These are phyloP conservation scores for Fistulifera pelliculosa DNA, from an alignment of 108 stramenopile genomes.

Conservation along the genomic window DNA sequence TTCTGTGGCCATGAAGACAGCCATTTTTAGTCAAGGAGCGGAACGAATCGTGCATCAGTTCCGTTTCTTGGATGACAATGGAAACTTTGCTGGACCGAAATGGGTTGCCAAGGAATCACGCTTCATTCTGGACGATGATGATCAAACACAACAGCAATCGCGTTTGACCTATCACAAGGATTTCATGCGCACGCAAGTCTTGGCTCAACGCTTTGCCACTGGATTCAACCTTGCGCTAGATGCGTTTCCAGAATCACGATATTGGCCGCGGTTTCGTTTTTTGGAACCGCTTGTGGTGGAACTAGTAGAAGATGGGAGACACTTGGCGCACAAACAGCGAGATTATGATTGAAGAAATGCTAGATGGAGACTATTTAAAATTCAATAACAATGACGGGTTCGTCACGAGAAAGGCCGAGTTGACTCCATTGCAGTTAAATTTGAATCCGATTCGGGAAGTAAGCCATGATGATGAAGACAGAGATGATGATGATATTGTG, in stretches of 20 bases:
- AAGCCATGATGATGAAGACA: slow-evolving; percentile 17
- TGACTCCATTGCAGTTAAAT: not conserved
- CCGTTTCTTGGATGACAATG: slow-evolving; percentile 32
- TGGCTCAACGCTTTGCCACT: slow-evolving; percentile 27
- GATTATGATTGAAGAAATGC: slow-evolving; percentile 25
- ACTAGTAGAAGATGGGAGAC: slow-evolving; percentile 8
- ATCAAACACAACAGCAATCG: not conserved
- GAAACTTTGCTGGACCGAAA: slow-evolving; percentile 20
- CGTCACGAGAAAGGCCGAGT: not conserved
- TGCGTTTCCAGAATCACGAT: slow-evolving; percentile 11
- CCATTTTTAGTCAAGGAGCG: slow-evolving; percentile 44
- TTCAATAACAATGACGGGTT: slow-evolving; percentile 35
- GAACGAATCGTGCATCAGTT: slow-evolving; percentile 41
- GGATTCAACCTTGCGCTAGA: slow-evolving; percentile 34
- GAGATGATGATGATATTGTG: slow-evolving; percentile 3
- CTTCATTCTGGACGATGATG: slow-evolving; percentile 24
- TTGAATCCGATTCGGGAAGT: slow-evolving; percentile 33
- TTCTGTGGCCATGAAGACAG: slow-evolving; percentile 36
- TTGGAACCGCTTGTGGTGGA: slow-evolving; percentile 27
- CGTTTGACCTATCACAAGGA: slow-evolving; percentile 7
- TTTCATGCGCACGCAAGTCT: slow-evolving; percentile 39
- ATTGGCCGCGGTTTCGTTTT: slow-evolving; percentile 8
- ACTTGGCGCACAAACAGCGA: not conserved
- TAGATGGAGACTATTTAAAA: slow-evolving; percentile 36
- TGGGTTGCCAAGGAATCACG: slow-evolving; percentile 53